Base-by-base conservation (phyloP, 2,329 filamentous ascomycete species). In the Diaporthe destruens region DNA sequence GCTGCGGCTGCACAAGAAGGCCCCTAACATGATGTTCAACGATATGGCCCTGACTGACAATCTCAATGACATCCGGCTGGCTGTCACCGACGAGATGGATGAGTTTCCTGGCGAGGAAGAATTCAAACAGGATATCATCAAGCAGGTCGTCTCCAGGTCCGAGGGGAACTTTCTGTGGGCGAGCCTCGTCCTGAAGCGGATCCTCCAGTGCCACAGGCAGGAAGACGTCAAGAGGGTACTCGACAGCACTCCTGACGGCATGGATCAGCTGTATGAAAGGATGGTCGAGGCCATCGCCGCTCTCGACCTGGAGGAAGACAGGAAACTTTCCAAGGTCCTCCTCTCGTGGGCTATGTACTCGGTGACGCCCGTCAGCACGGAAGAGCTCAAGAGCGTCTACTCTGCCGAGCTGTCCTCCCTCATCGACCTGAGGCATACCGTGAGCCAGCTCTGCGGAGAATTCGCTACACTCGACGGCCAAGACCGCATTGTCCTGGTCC, bases 131-230 rank as follows among this genome's bases (percentile, higher is more conserved):
- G 47, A 67, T 23, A 59, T 59, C 12, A 63, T 72, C 55, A 29
- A 72, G 3, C 66, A 75, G 25, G 69, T 76, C 8, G 54, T 61
- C 1, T 55, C 47, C 5, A 73, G 74, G n/a, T 75, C 76, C 0
- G 70, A 77, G 9, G 74, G 75, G 5, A 77, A 76, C 51, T 77
- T 77, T 53, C 71, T 77, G 11, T 77, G 76, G 76, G 74, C 72
- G 1, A 72, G 69, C 20, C 74, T 77, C 1, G 75, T 76, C 0
- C 55, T 74, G 2, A 73, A 75, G 8, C 69, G 71, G 1, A 57
- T 77, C n/a, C 49, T 75, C 5, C 67, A 65, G 18, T 77, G 76
- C 23, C 76, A 73, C 47, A 72, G 75, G 1, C 57, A 75, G 6
- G 76, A 76, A 34, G 69, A 76, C 9, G 72, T 77, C 42, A 68